Conservation (phyloP, 2,329 filamentous ascomycete genomes). For the Penicillium sp. region DNA sequence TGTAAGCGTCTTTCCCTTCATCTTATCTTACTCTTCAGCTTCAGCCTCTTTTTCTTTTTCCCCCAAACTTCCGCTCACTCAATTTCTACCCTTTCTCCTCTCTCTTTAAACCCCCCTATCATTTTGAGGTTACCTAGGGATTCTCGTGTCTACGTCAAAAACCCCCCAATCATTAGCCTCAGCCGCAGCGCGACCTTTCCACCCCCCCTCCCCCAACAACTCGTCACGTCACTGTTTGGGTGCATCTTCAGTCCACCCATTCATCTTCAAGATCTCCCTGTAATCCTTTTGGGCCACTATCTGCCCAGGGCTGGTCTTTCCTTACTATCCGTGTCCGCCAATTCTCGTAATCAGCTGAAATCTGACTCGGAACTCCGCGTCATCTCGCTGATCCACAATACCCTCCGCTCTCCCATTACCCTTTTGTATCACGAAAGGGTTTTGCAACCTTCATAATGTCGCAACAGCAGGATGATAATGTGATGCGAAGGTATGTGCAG, state of each 20-base stretch:
- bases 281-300: conserved; percentile 16
- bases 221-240: conserved; percentile 21
- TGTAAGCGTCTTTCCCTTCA: conserved; percentile 19
- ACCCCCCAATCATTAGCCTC: conserved; percentile 23
- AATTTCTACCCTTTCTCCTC: conserved; percentile 2
- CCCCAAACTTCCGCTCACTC: conserved; percentile 8
- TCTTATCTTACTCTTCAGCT: conserved; percentile 17
- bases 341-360: conserved; percentile 16
- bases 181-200: conserved; percentile 29
- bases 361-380: conserved; percentile 8
- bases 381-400: conserved; percentile 14
- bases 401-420: conserved; percentile 13
- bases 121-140: conserved; percentile 3
- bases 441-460: conserved; percentile 33
- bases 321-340: conserved; percentile 15
- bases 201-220: conserved; percentile 21
- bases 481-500: conserved; percentile 57
- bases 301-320: conserved; percentile 14
- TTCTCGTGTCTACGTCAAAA: conserved; percentile 11
- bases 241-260: conserved; percentile 21
- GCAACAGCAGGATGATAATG: conserved; percentile 44
- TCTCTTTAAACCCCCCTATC: neutral
- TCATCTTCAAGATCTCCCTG: conserved; percentile 2
- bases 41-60: conserved; percentile 8
- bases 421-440: conserved; percentile 7